A percentile compares a stretch with the other conserved stretches of the same genome.
Conservation (phyloP, 2,329 filamentous ascomycete genomes). For the Cryphonectria nitschkei region DNA sequence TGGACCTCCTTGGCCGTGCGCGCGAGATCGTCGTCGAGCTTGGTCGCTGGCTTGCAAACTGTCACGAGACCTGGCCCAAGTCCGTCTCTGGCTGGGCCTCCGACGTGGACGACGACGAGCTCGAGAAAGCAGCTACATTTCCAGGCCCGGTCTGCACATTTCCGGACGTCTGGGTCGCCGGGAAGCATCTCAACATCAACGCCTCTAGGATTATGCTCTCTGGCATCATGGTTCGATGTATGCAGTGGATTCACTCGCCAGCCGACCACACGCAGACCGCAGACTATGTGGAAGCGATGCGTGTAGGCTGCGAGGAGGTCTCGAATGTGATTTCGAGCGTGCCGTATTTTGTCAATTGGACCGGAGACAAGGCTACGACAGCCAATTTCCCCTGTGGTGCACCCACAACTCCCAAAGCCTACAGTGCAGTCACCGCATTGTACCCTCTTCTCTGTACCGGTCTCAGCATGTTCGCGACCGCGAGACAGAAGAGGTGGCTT, state of each 20-base stretch:
- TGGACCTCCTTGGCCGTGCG: slow-evolving; percentile 31
- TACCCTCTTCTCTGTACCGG: slow-evolving; percentile 33
- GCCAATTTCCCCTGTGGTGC: slow-evolving; percentile 34
- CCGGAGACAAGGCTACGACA: slow-evolving; percentile 31
- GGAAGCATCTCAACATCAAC: slow-evolving; percentile 34
- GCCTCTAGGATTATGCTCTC: slow-evolving; percentile 33
- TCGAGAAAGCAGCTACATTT: slow-evolving; percentile 29
- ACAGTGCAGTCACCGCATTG: slow-evolving; percentile 32
- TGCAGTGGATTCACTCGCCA: slow-evolving; percentile 33
- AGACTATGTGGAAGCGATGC: slow-evolving; percentile 31
- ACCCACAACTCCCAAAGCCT: slow-evolving; percentile 33
- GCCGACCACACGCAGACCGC: slow-evolving; percentile 32
- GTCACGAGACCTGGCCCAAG: slow-evolving; percentile 32
- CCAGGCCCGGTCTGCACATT: slow-evolving; percentile 31
- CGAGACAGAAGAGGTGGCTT: slow-evolving; percentile 30
- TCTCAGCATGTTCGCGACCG: slow-evolving; percentile 31
- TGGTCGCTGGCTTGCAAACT: slow-evolving; percentile 31
- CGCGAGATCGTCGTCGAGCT: slow-evolving; percentile 31
- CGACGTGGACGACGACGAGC: slow-evolving; percentile 28
- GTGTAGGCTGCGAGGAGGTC: slow-evolving; percentile 31
- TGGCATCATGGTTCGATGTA: slow-evolving; percentile 32
- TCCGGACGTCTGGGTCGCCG: slow-evolving; percentile 34
- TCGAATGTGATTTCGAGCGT: slow-evolving; percentile 32
- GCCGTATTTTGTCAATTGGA: slow-evolving; percentile 34
- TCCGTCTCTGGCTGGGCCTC: slow-evolving; percentile 30